Percentiles rank a stretch among this genome's conserved stretches.
phyloP scores from a whole-genome alignment of 2,329 filamentous ascomycete species.

The Emmonsia crescens region DNA sequence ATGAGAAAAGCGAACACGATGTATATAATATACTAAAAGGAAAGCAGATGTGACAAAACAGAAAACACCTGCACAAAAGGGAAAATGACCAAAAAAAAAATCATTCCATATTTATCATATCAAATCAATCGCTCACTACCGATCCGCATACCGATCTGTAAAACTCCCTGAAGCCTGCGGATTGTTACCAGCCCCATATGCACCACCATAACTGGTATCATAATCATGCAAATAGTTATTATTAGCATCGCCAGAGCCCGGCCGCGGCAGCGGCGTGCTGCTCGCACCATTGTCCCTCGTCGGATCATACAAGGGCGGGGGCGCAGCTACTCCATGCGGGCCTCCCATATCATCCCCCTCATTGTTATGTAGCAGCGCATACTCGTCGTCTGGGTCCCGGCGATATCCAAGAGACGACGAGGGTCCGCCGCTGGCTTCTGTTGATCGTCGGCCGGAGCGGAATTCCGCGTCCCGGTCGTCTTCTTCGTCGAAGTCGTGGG shows the following conservation, averaged over 20 bases:
- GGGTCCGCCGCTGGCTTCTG: conserved; percentile 19
- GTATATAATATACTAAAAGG: neutral
- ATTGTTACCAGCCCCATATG: conserved; percentile 19
- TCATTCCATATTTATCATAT: neutral
- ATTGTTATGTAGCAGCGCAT: conserved; percentile 40
- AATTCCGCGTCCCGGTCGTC: conserved; percentile 30
- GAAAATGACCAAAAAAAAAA: neutral
- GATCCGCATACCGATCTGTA: conserved; percentile 4
- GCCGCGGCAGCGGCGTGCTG: conserved; percentile 17
- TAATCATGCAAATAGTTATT: conserved; percentile 26
- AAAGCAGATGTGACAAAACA: neutral
- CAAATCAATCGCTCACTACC: neutral
- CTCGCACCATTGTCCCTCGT: conserved; percentile 13
- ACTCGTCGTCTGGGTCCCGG: conserved; percentile 41
- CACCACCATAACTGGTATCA: conserved; percentile 32
- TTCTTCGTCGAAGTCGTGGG: conserved; percentile 36
- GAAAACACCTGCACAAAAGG: neutral
- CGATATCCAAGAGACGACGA: conserved; percentile 23
- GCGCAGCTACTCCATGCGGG: conserved; percentile 22
- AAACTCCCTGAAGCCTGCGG: neutral
- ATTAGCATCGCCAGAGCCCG: conserved; percentile 13
- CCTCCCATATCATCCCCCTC: conserved; percentile 35
- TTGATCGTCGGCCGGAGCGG: conserved; percentile 25
- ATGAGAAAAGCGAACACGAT: neutral
- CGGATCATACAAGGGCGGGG: conserved; percentile 32